Evolutionary conservation across 176 grass and related monocot species (phyloP).

Genomic region (Oryza meyeriana): DNA sequence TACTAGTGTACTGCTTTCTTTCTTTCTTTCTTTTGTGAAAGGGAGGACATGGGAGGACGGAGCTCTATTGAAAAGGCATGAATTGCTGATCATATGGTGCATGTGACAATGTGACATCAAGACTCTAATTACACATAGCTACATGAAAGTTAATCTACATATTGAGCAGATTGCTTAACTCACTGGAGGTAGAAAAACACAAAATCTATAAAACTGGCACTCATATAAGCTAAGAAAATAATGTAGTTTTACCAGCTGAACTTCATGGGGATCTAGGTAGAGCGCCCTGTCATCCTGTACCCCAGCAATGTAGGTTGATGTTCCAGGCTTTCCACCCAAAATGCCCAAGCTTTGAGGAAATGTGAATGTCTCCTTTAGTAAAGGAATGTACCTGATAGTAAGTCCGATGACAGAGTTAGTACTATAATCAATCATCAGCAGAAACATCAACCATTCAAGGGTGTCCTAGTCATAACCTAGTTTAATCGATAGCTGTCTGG

Average conservation of each 20-base stretch:
- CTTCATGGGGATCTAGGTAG: conserved; percentile 94
- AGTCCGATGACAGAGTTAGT: conserved; percentile 1
- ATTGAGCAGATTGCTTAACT: background rate
- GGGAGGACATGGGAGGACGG: no score
- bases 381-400: conserved; percentile 79
- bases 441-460: conserved; percentile 22
- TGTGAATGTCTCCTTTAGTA: conserved; percentile 86
- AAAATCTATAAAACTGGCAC: background rate
- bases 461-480: background rate
- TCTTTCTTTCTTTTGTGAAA: conserved; percentile 1
- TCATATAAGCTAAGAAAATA: conserved; percentile 3
- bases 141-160: background rate
- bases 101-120: background rate
- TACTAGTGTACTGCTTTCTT: background rate
- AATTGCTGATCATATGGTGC: background rate
- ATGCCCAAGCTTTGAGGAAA: conserved; percentile 98
- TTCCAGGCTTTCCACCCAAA: conserved; percentile 94
- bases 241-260: conserved; percentile 56
- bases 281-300: conserved; percentile 89
- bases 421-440: background rate
- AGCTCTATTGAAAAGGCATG: background rate
- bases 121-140: conserved; percentile 4
- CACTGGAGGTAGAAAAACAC: background rate
- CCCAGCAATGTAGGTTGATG: conserved; percentile 95
- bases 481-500: background rate